Evolutionary conservation across 1,139 yeast genomes (phyloP), one percentile per base, ranked within the genome.

Genomic region (Debaryomyces fabryi): DNA sequence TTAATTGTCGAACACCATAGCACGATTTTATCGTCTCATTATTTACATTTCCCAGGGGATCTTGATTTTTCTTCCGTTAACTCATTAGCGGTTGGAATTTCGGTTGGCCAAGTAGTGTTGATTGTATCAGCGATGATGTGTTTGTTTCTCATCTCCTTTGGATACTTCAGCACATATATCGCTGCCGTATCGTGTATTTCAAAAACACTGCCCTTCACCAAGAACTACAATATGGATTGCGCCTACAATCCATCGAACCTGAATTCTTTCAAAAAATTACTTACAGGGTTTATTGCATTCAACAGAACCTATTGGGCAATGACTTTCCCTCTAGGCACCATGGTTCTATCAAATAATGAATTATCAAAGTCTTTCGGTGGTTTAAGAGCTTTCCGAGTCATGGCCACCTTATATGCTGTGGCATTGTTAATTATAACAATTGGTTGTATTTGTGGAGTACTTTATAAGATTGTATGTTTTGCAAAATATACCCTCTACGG

Each of bases 311-410:
- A 86, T 79, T 90, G 96, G 96, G 83, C 91, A 27, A 81, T 88
- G 75, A 87, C 96, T 52, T 91, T 91, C 83, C 97, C 97, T 2
- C 62, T 89, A 56, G 97, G 96, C 2, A 89, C 97, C 0, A 85
- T 88, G 85, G 73, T 86, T 0, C 65, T 87, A 18, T 81, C 89
- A 2, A 78, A 82, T 55, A 64, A 72, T 18, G 79, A 81, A 56
- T 62, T 89, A 24, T 81, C 74, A 35, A 57, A 53, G 2, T 64
- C 77, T 6, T 74, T 70, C 44, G 74, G 78, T 6, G 71, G 71
- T 1, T 69, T 83, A 55, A 61, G 62, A 36, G 81, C 83, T 3
- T 86, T 86, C 67, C 74, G 79, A 53, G 83, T 83, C 4, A 57
- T 88, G 45, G 81, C 87, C 2, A 74, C 85, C 5, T 76, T 87